These are phyloP conservation scores for Citrus australasica DNA, from an alignment of 345 rosid species.

Conservation along the genomic window DNA sequence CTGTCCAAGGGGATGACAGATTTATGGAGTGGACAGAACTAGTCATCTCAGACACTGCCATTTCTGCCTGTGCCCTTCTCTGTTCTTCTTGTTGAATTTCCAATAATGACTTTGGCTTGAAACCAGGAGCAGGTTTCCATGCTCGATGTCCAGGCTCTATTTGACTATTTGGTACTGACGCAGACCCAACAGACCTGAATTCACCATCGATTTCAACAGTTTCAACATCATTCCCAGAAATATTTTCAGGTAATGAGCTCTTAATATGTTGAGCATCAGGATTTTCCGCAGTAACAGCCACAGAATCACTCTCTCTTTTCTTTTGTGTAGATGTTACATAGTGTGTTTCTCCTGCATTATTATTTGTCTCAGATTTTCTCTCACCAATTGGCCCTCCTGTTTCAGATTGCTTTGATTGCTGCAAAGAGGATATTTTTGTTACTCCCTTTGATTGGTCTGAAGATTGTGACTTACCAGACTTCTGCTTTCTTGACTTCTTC, in stretches of 20 bases:
- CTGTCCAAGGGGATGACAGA: conserved; percentile 71
- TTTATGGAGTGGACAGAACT: conserved; percentile 37
- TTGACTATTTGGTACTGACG: conserved; percentile 28
- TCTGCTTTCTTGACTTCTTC: conserved; percentile 86
- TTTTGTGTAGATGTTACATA: conserved; percentile 24
- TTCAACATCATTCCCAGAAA: conserved; percentile 31
- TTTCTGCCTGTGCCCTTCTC: conserved; percentile 57
- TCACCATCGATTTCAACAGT: conserved; percentile 39
- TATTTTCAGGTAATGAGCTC: conserved; percentile 23
- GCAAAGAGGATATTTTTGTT: conserved; percentile 34
- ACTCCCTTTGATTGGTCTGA: conserved; percentile 55
- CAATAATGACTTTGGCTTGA: conserved; percentile 85
- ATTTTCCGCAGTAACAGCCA: conserved; percentile 23
- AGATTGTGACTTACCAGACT: conserved; percentile 47
- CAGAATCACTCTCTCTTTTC: conserved; percentile 27
- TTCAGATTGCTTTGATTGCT: conserved; percentile 45
- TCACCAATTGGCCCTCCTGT: conserved; percentile 32
- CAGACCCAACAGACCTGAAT: conserved; percentile 12
- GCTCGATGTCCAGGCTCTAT: conserved; percentile 50
- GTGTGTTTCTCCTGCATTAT: conserved; percentile 17
- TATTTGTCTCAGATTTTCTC: conserved; percentile 21
- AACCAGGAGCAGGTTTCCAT: conserved; percentile 98
- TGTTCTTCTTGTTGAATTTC: conserved; percentile 98
- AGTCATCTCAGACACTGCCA: conserved; percentile 49
- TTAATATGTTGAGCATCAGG: conserved; percentile 32